Percentiles rank a stretch among this genome's conserved stretches.
Conservation (phyloP, 192 early-diverging fungal genomes). For the Obelidium mucronatum region DNA sequence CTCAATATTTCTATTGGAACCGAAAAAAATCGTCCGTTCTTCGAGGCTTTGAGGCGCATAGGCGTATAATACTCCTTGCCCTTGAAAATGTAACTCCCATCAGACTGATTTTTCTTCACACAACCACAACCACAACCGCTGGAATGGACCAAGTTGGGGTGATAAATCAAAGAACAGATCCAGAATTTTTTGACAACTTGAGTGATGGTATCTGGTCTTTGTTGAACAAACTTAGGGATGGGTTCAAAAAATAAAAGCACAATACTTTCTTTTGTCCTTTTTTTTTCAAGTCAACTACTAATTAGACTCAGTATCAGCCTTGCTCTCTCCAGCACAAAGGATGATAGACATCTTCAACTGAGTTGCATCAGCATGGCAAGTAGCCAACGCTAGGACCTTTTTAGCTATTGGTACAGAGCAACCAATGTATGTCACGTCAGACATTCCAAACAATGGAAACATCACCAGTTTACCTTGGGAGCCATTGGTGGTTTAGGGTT, state of each 20-base stretch:
- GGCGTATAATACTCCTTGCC: slow-evolving; percentile 13
- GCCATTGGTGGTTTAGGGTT: too few relatives aligned
- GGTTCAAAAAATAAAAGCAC: not conserved
- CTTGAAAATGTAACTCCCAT: slow-evolving; percentile 19
- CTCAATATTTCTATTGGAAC: slow-evolving; percentile 40
- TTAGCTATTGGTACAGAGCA: too few relatives aligned
- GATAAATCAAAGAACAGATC: slow-evolving; percentile 29
- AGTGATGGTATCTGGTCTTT: slow-evolving; percentile 37
- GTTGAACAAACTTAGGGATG: slow-evolving; percentile 33
- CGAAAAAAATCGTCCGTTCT: slow-evolving; percentile 17
- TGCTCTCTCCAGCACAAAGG: too few relatives aligned
- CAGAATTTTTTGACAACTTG: slow-evolving; percentile 40
- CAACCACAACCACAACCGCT: slow-evolving; percentile 32
- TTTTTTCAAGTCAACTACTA: too few relatives aligned
- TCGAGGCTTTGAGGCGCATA: slow-evolving; percentile 30
- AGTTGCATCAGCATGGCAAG: too few relatives aligned
- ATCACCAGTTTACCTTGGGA: too few relatives aligned
- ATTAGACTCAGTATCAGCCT: too few relatives aligned
- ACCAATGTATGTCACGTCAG: too few relatives aligned
- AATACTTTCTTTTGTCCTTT: too few relatives aligned
- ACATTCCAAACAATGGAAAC: too few relatives aligned
- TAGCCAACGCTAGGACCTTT: too few relatives aligned
- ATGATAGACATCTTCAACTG: too few relatives aligned
- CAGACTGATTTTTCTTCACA: slow-evolving; percentile 39
- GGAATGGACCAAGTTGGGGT: slow-evolving; percentile 29